A percentile compares a stretch with the other conserved stretches of the same genome.
Evolutionary conservation across 2,329 filamentous ascomycete species (phyloP).

Genomic region (Phialophora tarda): DNA sequence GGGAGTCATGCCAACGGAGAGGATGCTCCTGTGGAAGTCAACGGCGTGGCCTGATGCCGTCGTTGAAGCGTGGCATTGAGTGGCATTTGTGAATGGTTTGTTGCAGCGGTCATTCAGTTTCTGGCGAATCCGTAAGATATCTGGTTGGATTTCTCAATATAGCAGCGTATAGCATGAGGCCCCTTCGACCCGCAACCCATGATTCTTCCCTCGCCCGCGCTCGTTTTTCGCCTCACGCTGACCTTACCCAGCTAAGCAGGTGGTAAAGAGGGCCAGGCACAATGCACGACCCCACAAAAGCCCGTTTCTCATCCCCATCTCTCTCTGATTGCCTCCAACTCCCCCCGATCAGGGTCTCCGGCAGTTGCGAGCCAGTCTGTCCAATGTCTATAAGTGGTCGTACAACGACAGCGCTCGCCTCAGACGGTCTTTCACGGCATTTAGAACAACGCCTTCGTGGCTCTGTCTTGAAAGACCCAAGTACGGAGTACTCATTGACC

Average conservation of each 20-base stretch:
- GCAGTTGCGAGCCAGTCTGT: slow-evolving; percentile 12
- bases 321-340: not conserved
- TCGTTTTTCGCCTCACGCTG: not conserved
- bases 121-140: not conserved
- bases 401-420: not conserved
- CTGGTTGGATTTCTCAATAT: not conserved
- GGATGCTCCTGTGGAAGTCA: not conserved
- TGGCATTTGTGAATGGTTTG: not conserved
- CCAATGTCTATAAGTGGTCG: not conserved
- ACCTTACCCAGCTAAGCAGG: not conserved
- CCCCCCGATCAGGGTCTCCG: slow-evolving; percentile 7
- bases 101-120: not conserved
- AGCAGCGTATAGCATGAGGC: not conserved
- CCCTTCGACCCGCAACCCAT: not conserved
- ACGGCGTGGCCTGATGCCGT: not conserved
- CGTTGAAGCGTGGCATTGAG: not conserved
- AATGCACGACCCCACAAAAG: slow-evolving; percentile 13
- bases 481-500: not conserved
- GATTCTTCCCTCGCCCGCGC: not conserved
- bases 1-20: slow-evolving; percentile 10
- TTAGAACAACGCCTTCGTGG: not conserved
- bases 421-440: slow-evolving; percentile 12
- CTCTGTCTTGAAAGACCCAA: not conserved
- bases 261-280: not conserved
- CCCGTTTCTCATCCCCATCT: not conserved